Conservation (phyloP, 148 eudicot species). For the Rhododendron griersonianum region DNA sequence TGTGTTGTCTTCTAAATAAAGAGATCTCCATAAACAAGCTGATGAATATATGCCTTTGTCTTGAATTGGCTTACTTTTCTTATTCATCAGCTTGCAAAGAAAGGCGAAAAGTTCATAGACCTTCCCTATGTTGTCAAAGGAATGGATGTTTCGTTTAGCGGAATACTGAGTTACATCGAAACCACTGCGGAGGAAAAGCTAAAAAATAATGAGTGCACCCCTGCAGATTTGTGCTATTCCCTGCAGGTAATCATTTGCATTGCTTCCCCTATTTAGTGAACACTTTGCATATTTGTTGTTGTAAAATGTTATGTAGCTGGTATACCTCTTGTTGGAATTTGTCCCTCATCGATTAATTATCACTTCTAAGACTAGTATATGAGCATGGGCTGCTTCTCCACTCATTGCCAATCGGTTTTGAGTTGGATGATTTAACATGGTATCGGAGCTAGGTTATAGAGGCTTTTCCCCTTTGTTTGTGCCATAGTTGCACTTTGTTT, state of each 20-base stretch:
- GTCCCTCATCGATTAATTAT: too few species aligned
- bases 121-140: constrained; percentile 97
- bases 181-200: constrained; percentile 84
- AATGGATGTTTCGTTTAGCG: constrained; percentile 98
- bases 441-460: too few species aligned
- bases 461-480: too few species aligned
- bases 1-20: not conserved
- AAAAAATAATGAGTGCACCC: constrained; percentile 81
- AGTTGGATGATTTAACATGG: too few species aligned
- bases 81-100: constrained; percentile 77
- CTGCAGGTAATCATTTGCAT: constrained; percentile 58
- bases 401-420: too few species aligned
- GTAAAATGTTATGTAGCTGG: not conserved
- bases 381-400: too few species aligned
- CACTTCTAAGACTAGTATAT: too few species aligned
- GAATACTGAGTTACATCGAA: constrained; percentile 86
- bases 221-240: constrained; percentile 94
- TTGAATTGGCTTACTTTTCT: not conserved
- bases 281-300: not conserved
- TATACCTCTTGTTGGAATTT: not conserved
- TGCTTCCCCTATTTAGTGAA: not conserved
- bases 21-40: not conserved
- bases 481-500: too few species aligned
- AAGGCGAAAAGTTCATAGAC: constrained; percentile 83
- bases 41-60: not conserved